Percentiles rank a stretch among this genome's conserved stretches.
phyloP scores from a whole-genome alignment of 768 basidiomycete genomes.

The Trametes cubensis region DNA sequence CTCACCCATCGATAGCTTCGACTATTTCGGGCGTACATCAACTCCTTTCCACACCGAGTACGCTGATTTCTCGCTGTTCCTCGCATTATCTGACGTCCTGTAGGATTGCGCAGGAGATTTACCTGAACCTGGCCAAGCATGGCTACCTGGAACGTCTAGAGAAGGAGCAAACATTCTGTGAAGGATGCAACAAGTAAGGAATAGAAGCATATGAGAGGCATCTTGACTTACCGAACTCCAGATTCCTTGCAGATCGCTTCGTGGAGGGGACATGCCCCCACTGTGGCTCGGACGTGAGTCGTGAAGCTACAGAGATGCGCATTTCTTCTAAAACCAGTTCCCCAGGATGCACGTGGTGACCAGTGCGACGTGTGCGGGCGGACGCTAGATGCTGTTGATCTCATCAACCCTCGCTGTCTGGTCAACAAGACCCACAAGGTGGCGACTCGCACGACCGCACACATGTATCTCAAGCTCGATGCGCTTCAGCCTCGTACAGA shows the following conservation, averaged over 20 bases:
- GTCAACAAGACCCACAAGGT: conserved; percentile 80
- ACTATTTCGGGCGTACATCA: conserved; percentile 95
- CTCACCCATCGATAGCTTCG: conserved; percentile 60
- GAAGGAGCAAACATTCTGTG: conserved; percentile 93
- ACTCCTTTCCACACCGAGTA: conserved; percentile 89
- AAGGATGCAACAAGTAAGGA: conserved; percentile 80
- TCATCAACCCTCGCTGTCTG: conserved; percentile 93
- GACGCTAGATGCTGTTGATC: conserved; percentile 90
- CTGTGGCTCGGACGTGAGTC: conserved; percentile 77
- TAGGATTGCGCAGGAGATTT: conserved; percentile 91
- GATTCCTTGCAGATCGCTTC: conserved; percentile 95
- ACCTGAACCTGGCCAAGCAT: conserved; percentile 79
- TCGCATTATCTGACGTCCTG: background rate
- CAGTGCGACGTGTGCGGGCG: conserved; percentile 95
- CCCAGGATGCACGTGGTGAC: conserved; percentile 92
- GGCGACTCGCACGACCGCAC: conserved; percentile 74
- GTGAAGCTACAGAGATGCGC: background rate
- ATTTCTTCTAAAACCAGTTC: background rate
- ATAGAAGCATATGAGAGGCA: background rate
- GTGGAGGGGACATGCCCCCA: conserved; percentile 98
- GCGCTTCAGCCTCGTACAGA: conserved; percentile 79
- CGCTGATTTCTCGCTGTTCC: conserved; percentile 26
- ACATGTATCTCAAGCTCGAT: conserved; percentile 92
- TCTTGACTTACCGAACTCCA: conserved; percentile 33
- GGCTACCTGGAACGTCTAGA: conserved; percentile 78